phyloP scores from a whole-genome alignment of 495 filamentous ascomycete genomes.

The Daldinia bambusicola region DNA sequence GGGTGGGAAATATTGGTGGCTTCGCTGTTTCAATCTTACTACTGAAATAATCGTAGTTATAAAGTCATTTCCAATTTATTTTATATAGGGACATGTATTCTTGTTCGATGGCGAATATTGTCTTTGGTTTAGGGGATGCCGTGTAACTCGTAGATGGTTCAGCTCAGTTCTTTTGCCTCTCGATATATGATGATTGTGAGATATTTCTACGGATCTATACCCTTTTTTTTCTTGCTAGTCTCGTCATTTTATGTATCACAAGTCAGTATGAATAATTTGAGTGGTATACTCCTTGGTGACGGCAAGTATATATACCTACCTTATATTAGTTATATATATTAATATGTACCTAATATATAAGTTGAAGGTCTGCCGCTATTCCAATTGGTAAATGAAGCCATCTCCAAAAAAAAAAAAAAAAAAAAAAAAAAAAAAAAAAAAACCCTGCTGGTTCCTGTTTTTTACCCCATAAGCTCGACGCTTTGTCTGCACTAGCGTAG shows the following conservation, averaged over 20 bases:
- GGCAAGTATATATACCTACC: not conserved
- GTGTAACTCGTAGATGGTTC: not conserved
- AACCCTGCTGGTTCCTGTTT: not conserved
- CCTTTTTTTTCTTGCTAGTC: not conserved
- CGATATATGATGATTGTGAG: slow-evolving; percentile 6
- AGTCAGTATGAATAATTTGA: not conserved
- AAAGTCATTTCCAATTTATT: slow-evolving; percentile 18
- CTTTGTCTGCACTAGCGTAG: not conserved
- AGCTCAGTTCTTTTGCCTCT: not conserved
- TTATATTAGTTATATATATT: no score
- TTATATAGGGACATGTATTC: slow-evolving; percentile 3
- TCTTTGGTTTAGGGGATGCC: not conserved
- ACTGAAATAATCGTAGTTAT: slow-evolving; percentile 41
- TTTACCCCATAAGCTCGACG: not conserved
- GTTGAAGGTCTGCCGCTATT: not conserved
- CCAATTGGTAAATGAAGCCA: not conserved
- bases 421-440: no score
- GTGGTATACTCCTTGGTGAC: no score
- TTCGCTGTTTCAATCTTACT: slow-evolving; percentile 17
- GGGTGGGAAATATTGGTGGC: slow-evolving; percentile 8
- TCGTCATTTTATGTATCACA: not conserved
- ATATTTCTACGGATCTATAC: not conserved
- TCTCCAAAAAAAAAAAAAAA: no score
- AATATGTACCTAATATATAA: no score
- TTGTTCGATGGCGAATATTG: not conserved